Base-by-base conservation (phyloP, 2,329 filamentous ascomycete genomes). In the Penicillium thymicola region DNA sequence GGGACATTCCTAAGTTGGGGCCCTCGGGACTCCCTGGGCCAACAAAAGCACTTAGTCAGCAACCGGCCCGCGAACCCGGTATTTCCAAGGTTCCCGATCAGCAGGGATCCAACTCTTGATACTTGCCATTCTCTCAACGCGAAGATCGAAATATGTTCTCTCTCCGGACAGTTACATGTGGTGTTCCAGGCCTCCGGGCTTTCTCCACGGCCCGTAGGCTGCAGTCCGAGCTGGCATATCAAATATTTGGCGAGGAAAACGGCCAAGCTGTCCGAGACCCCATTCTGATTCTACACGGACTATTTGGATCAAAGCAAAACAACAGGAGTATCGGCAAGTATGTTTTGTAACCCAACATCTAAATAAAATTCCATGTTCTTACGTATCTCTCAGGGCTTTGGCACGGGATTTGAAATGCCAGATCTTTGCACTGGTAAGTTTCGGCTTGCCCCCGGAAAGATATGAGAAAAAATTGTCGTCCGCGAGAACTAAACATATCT, bases 281-380 rank as follows among this genome's bases (percentile, higher is more conserved):
- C 2, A 90, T 97, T 61, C 76, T 97, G 59, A 89, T 97, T 64
- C 85, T 97, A 69, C 93, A 97, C 72, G 93, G 94, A 1, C 81
- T 97, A 11, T 97, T 97, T 69, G 93, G 93, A 21, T 96, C 90
- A 37, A 96, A 95, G 78, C 92, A 90, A 78, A 97, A 97, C 72
- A 96, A 97, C 72, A 82, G 92, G 73, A 90, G 84, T 68, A 94
- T 97, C 61, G 95, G 92, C 88, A 96, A 92, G 93, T 96, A 80
- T 73, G 88, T 65, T 11, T 49, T 2, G 6, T 13, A 0, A 5
- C 3, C 21, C 7, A n/a, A n/a, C 34, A 5, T 11, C 1, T 21
- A 25, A 14, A 16, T 2, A 16, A 23, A 30, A 10, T 3, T 2
- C 0, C 14, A 7, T 10, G 5, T 48, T 34, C 54, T 64, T 48